Evolutionary conservation across 345 rosid species (phyloP).

Genomic region (Combretum micranthum): DNA sequence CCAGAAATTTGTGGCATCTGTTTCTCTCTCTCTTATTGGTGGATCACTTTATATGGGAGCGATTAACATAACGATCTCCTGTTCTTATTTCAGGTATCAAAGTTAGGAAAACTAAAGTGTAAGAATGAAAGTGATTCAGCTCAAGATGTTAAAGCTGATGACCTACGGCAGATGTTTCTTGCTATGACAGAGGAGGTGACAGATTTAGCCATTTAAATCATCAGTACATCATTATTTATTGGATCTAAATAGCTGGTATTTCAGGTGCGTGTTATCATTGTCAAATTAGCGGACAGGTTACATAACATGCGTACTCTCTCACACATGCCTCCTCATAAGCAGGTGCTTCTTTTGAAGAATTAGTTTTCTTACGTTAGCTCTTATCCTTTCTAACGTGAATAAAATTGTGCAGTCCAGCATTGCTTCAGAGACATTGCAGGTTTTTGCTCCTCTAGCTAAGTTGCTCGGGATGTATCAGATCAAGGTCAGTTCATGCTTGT

Average conservation of each 20-base stretch:
- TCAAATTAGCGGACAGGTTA: conserved; percentile 95
- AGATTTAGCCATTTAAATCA: conserved; percentile 1
- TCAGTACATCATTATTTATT: not conserved
- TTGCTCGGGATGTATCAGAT: conserved; percentile 96
- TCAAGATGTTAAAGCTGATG: conserved; percentile 99
- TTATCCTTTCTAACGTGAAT: conserved; percentile 20
- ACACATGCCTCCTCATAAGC: conserved; percentile 94
- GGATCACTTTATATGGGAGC: not conserved
- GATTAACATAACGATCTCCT: not conserved
- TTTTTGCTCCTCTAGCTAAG: conserved; percentile 96
- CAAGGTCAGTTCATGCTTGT: conserved; percentile 43
- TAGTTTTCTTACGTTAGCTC: not conserved
- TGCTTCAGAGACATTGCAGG: conserved; percentile 92
- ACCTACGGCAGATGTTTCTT: conserved; percentile 96
- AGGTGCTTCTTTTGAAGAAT: conserved; percentile 40
- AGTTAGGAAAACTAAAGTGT: conserved; percentile 88
- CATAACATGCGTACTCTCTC: conserved; percentile 97
- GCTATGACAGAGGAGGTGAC: conserved; percentile 97
- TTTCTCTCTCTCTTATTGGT: not conserved
- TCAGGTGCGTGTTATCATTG: conserved; percentile 97
- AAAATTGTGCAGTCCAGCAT: conserved; percentile 74
- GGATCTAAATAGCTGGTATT: conserved; percentile 19
- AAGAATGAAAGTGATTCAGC: conserved; percentile 60
- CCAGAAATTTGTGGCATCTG: conserved; percentile 2
- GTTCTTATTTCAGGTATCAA: conserved; percentile 58